phyloP scores from a whole-genome alignment of 176 grass and related monocot genomes.

The Rhipidocladum racemiflorum region DNA sequence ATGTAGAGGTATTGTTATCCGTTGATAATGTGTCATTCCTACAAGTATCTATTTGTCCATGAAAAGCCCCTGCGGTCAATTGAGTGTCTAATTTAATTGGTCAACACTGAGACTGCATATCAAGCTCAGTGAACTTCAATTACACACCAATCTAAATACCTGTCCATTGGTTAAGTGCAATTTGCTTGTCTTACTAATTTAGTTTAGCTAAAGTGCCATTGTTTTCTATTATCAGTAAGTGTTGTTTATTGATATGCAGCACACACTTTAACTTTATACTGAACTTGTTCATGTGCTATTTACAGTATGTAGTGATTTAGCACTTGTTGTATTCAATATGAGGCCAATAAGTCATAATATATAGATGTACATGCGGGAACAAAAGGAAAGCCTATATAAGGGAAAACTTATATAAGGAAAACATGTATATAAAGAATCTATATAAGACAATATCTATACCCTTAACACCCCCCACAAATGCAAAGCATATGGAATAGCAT shows the following conservation, averaged over 20 bases:
- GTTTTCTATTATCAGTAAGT: conserved; percentile 3
- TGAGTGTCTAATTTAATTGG: conserved; percentile 6
- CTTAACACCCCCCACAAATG: too few relatives aligned
- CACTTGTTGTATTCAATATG: too few relatives aligned
- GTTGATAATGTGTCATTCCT: neutral
- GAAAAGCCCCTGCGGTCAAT: neutral
- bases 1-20: neutral
- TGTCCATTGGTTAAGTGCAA: neutral
- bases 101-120: neutral
- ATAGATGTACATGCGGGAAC: too few relatives aligned
- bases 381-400: too few relatives aligned
- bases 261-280: neutral
- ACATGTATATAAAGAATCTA: too few relatives aligned
- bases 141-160: neutral
- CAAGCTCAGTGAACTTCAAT: neutral
- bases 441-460: too few relatives aligned
- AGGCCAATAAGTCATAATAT: too few relatives aligned
- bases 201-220: neutral
- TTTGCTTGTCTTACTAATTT: conserved; percentile 9
- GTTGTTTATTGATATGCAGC: conserved; percentile 4
- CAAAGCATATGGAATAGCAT: too few relatives aligned
- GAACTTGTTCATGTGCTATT: conserved; percentile 26
- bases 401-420: too few relatives aligned
- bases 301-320: too few relatives aligned
- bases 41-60: neutral